Base-by-base conservation (phyloP, 768 basidiomycete genomes). In the Cubamyces lactineus region DNA sequence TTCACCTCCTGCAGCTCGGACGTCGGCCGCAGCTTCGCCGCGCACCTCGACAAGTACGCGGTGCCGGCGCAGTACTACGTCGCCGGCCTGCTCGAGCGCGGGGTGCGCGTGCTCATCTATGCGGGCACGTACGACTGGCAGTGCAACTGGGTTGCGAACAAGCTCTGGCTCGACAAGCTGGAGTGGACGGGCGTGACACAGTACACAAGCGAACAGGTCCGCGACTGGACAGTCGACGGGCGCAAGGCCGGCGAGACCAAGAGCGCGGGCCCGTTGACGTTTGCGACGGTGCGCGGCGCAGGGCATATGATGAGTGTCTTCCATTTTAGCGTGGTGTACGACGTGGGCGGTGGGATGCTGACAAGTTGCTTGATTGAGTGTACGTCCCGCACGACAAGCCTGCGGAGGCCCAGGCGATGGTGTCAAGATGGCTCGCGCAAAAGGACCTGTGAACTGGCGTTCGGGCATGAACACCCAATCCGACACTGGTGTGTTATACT, bases 121-220 rank as follows among this genome's bases (percentile, higher is more conserved):
- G 86, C 86, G 0, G 89, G 89, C 19, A 87, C 84, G 46, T 87
- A 86, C 64, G 88, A 90, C 68, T 91, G 88, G 87, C 87, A 87
- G 63, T 92, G 89, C 70, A 90, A 91, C 70, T 89, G 85, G 84
- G 75, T 90, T 28, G 86, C 87, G 16, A 94, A 93, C 74, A 84
- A 84, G 68, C 77, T 84, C 43, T 93, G 92, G 92, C 83, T 87
- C 7, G 82, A 90, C 52, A 77, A 81, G 61, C 77, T 94, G 53
- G 82, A 87, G 54, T 93, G 92, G 92, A 83, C 81, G 48, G 88
- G 88, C 2, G 73, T 79, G 49, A 77, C 77, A 42, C 80, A 68
- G 6, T 92, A 87, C 72, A 72, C 71, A 2, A 69, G 65, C 16
- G 77, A 78, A 16, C 74, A 78, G 24, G 81, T 85, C 78, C 76